phyloP scores from a whole-genome alignment of 176 grass and related monocot species.

The Phragmites australis region DNA sequence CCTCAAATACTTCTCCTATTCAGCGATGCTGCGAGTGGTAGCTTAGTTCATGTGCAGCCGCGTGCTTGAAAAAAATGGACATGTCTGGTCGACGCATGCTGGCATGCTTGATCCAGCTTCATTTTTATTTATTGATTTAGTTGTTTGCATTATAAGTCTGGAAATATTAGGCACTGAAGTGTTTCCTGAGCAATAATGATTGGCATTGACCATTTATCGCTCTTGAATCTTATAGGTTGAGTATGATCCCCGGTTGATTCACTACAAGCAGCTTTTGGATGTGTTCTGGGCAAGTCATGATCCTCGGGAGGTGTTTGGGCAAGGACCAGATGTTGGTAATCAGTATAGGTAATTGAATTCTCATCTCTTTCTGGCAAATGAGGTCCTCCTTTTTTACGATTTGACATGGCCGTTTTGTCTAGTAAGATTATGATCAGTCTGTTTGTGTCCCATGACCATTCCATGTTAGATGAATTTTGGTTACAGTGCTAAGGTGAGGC shows the following conservation, averaged over 20 bases:
- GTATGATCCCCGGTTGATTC: constrained; percentile 75
- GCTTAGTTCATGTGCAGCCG: background rate
- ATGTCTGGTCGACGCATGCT: background rate
- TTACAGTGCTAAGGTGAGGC: background rate
- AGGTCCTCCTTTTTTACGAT: background rate
- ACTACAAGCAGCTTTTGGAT: constrained; percentile 82
- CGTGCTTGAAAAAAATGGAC: constrained; percentile 3
- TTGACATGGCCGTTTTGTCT: background rate
- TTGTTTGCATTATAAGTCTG: background rate
- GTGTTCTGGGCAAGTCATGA: constrained; percentile 93
- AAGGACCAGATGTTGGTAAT: constrained; percentile 96
- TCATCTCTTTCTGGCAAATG: background rate
- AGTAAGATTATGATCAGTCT: background rate
- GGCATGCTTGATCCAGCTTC: background rate
- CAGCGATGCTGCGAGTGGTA: background rate
- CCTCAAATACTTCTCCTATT: background rate
- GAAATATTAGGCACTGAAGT: background rate
- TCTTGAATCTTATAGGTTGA: constrained; percentile 58
- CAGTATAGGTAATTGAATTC: constrained; percentile 71
- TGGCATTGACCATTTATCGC: background rate
- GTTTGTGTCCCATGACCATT: background rate
- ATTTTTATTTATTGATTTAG: background rate
- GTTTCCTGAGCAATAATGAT: background rate
- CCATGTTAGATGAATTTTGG: background rate
- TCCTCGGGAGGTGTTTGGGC: constrained; percentile 86